phyloP scores from a whole-genome alignment of 805 yeast genomes.

The Crinitomyces ghanaensis region DNA sequence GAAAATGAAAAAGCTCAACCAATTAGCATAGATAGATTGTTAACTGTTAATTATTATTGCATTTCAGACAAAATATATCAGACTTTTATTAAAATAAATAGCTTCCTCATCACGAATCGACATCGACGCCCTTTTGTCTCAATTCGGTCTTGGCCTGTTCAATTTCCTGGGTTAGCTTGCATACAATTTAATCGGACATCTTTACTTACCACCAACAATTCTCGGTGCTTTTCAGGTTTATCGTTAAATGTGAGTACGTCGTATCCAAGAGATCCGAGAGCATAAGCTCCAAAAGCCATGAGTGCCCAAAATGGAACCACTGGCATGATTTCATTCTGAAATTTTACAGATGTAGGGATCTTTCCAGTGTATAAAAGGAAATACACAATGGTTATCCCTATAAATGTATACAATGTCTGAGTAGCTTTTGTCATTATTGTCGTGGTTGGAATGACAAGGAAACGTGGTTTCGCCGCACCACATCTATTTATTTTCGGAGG shows the following conservation, averaged over 20 bases:
- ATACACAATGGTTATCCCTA: conserved; percentile 41
- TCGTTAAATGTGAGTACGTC: conserved; percentile 61
- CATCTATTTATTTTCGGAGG: too few relatives aligned
- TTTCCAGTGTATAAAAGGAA: conserved; percentile 39
- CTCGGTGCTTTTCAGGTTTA: conserved; percentile 55
- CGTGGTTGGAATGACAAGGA: background rate
- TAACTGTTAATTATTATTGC: too few relatives aligned
- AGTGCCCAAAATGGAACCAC: conserved; percentile 60
- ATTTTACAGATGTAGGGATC: conserved; percentile 40
- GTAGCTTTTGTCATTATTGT: conserved; percentile 55
- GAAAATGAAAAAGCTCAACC: too few relatives aligned
- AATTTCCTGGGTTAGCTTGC: conserved; percentile 29
- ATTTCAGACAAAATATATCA: too few relatives aligned
- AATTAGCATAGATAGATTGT: too few relatives aligned
- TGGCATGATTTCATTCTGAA: conserved; percentile 48
- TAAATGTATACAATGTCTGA: conserved; percentile 40
- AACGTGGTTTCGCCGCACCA: background rate
- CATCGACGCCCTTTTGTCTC: conserved; percentile 42
- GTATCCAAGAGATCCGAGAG: conserved; percentile 56
- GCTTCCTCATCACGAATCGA: conserved; percentile 23
- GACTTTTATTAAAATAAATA: conserved; percentile 1
- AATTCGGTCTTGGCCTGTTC: conserved; percentile 52
- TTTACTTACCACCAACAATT: conserved; percentile 36
- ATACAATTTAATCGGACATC: background rate
- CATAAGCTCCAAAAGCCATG: conserved; percentile 57